Evolutionary conservation across 1,284 basidiomycete species (phyloP), one percentile per base, ranked within the genome.

Genomic region (Boletellus dicymbophilus): DNA sequence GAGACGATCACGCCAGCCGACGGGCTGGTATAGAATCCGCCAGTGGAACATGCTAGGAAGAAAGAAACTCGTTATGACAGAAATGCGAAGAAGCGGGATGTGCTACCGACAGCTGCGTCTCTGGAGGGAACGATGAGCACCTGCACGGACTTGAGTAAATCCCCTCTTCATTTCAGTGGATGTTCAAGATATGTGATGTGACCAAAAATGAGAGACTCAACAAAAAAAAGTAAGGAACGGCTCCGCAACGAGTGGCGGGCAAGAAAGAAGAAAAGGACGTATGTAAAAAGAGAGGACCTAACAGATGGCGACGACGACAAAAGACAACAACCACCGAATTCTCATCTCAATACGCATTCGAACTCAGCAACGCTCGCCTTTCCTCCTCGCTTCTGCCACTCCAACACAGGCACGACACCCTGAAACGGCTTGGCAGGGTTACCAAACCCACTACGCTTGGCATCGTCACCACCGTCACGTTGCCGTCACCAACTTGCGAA

Each of bases 11-110:
- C 68, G 21, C 79, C 76, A 25, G 76, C 70, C 13, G 76, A 72
- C 3, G 92, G 91, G 23, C 74, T 74, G 48, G 70, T 75, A 75
- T 93, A 93, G 55, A 93, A 84, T 3, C 79, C 80, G 28, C 82
- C 82, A 3, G 75, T 74, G 11, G 67, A 55, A 63, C 85, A 88
- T 50, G 67, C 79, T 79, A 46, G 8, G n/a, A 48, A 41, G 39
- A 16, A 48, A 41, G 39, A 31, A 49, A 48, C 1, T 18, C 16
- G 49, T 56, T 23, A 59, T 16, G 18, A 45, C 3, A n/a, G 36
- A 27, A 22, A 25, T 25, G 16, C 5, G 26, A 34, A 31, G 20
- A 36, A 0, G 3, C 11, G 8, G 28, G 0, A 39, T 18, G 6
- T 28, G 12, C 10, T 42, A 55, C 52, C 25, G 39, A 60, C 58